Base-by-base conservation (phyloP, 2,329 filamentous ascomycete genomes). In the Calonectria fujianensis region DNA sequence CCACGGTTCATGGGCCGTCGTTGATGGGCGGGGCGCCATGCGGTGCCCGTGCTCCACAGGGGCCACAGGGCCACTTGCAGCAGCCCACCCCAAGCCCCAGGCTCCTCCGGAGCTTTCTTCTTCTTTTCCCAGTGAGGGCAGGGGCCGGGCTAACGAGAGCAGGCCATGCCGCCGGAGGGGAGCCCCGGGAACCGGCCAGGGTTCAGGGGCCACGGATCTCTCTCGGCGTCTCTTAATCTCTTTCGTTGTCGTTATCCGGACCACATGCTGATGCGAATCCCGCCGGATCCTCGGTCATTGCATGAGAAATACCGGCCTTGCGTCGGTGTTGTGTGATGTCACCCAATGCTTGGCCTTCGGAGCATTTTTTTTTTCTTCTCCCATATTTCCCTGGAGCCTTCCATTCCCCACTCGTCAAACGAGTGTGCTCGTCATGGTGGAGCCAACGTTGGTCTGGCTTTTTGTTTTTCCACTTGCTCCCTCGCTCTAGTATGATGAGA, bases 161-260 rank as follows among this genome's bases (percentile, higher is more conserved):
- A 39, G 68, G 68, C 32, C 54, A 61, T 61, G 32, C 54, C 31
- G n/a, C 37, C 69, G 48, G 69, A 59, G 69, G 69, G 39, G 59
- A 54, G 59, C 57, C 57, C 69, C 48, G 57, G 20, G 59, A 45
- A 50, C 35, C 27, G 52, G 61, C 63, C 31, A 59, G 52, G 70
- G 70, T 37, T 37, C 64, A 69, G 70, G 65, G 61, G 70, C 54
- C 39, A 37, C 70, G 70, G 70, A 73, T 73, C 70, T 73, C 70
- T 69, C 70, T 73, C 70, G 70, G 70, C 65, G 70, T 73, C 69
- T 70, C 57, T 72, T 39, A 64, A 61, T 64, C 65, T 73, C 70
- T 20, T 39, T 69, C 65, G 45, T 52, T 64, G 29, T 63, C n/a
- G 29, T 51, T 63, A 29, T 48, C n/a, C 29, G 70, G 45, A 48